Evolutionary conservation across 2,329 filamentous ascomycete species (phyloP), one percentile per base, ranked within the genome.

Genomic region (Corniculantispora saksenae): DNA sequence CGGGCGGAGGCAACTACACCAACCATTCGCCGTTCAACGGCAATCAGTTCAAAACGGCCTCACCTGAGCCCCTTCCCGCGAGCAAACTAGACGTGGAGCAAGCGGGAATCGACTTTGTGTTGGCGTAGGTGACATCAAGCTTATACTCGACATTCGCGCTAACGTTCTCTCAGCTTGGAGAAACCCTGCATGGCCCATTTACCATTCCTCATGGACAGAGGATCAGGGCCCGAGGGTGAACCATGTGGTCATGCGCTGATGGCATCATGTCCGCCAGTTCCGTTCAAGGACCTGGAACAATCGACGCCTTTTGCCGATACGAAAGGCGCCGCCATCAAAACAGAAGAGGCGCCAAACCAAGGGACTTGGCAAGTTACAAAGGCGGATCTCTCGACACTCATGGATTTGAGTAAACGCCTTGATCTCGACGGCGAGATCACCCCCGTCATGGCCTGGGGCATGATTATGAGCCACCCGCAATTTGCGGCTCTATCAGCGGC

Each of bases 371-470:
- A 95, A 74, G 80, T 95, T 7, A 88, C 85, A 66, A 91, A 90
- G 74, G 86, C 85, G 45, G 92, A 95, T 72, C 83, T 99, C 58
- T 82, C 89, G 60, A 96, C 91, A 62, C 82, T 98, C 62, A 85
- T 97, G 66, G 91, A 97, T 73, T 84, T 97, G 63, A 97, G 93
- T 79, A 86, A 89, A 70, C 88, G 89, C 71, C 83, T 97, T 29
- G 89, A 95, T 70, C 86, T 95, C 2, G 92, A 95, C 67, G 93
- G 93, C 61, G 92, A 96, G 78, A 92, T 98, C 72, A 98, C 94
- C 21, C 95, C 95, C 0, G 91, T 97, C 69, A 97, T 97, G 92
- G 94, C 94, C 0, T 94, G 95, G 88, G 91, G 92, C 58, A 91
- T 92, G 79, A 84, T 98, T 58, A 81, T 93, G 67, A 84, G 83